phyloP scores from a whole-genome alignment of 441 rosid species.

The Arabidopsis lyrata region DNA sequence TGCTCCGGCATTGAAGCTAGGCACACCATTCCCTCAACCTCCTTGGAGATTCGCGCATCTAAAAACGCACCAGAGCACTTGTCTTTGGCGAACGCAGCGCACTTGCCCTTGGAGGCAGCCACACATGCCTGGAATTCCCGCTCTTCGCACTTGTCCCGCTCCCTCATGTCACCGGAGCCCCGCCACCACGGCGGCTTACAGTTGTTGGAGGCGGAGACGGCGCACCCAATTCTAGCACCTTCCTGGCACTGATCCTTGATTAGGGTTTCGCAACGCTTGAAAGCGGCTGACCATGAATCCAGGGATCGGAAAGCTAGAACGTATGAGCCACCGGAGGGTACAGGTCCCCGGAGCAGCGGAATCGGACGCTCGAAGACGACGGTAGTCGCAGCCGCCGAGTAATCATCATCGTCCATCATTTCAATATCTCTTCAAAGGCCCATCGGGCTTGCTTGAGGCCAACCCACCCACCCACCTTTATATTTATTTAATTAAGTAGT shows the following conservation, averaged over 20 bases:
- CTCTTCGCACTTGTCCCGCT: conserved; percentile 66
- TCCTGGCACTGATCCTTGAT: conserved; percentile 69
- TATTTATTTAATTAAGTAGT: too few species aligned
- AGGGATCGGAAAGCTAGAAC: conserved; percentile 66
- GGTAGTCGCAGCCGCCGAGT: conserved; percentile 61
- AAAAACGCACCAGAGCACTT: conserved; percentile 57
- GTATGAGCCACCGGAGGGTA: conserved; percentile 46
- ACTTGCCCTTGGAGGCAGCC: conserved; percentile 64
- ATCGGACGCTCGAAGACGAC: conserved; percentile 54
- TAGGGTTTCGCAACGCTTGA: conserved; percentile 52
- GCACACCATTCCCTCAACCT: conserved; percentile 44
- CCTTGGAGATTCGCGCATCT: conserved; percentile 61
- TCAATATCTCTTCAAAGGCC: conserved; percentile 5
- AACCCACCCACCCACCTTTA: too few species aligned
- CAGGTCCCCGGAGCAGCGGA: conserved; percentile 76
- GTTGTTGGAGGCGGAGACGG: conserved; percentile 65
- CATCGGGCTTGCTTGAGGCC: background rate
- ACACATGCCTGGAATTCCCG: conserved; percentile 67
- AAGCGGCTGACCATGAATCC: conserved; percentile 63
- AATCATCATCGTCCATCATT: conserved; percentile 48
- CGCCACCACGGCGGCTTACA: conserved; percentile 85
- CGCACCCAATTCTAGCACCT: conserved; percentile 80
- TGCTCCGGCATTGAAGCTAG: conserved; percentile 55
- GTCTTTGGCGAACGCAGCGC: conserved; percentile 59
- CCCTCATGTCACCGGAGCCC: conserved; percentile 50